Evolutionary conservation across 371 early-diverging fungal genomes (phyloP).

Genomic region (Sporodiniella umbellata): DNA sequence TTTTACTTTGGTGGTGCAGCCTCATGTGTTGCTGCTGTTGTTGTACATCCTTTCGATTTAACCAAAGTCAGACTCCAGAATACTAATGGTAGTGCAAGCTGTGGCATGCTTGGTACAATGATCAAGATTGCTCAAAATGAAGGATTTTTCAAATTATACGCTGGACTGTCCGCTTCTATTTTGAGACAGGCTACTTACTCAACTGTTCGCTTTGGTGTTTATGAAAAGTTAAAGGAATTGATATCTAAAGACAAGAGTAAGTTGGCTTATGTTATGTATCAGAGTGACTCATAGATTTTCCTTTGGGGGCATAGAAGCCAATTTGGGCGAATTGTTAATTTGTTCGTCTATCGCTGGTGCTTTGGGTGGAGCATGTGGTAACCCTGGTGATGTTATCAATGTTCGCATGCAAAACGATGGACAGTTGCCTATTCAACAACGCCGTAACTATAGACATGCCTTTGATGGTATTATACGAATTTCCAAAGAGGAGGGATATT

Average conservation of each 20-base stretch:
- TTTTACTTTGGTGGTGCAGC: slow-evolving; percentile 64
- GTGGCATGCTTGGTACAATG: slow-evolving; percentile 52
- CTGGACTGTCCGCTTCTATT: slow-evolving; percentile 70
- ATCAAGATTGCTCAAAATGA: slow-evolving; percentile 50
- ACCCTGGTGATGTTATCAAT: slow-evolving; percentile 84
- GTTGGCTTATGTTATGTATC: slow-evolving; percentile 1
- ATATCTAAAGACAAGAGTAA: slow-evolving; percentile 45
- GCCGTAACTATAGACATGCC: slow-evolving; percentile 74
- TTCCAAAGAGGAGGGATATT: slow-evolving; percentile 61
- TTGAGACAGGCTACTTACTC: slow-evolving; percentile 79
- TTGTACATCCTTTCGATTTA: slow-evolving; percentile 84
- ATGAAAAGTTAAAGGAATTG: slow-evolving; percentile 62
- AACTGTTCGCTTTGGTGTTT: slow-evolving; percentile 75
- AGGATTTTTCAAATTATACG: slow-evolving; percentile 59
- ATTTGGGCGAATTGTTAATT: slow-evolving; percentile 45
- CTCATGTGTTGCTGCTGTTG: slow-evolving; percentile 58
- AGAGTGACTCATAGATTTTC: slow-evolving; percentile 19
- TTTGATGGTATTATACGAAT: slow-evolving; percentile 73
- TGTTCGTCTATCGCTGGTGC: slow-evolving; percentile 71
- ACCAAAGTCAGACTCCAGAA: slow-evolving; percentile 87
- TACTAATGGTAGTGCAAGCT: slow-evolving; percentile 44
- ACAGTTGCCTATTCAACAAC: slow-evolving; percentile 58
- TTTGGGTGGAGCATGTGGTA: slow-evolving; percentile 77
- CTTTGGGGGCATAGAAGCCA: slow-evolving; percentile 1
- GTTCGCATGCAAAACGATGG: slow-evolving; percentile 86